Evolutionary conservation across 2,329 filamentous ascomycete genomes (phyloP), one percentile per base, ranked within the genome.

Genomic region (Aspergillus udagawae): DNA sequence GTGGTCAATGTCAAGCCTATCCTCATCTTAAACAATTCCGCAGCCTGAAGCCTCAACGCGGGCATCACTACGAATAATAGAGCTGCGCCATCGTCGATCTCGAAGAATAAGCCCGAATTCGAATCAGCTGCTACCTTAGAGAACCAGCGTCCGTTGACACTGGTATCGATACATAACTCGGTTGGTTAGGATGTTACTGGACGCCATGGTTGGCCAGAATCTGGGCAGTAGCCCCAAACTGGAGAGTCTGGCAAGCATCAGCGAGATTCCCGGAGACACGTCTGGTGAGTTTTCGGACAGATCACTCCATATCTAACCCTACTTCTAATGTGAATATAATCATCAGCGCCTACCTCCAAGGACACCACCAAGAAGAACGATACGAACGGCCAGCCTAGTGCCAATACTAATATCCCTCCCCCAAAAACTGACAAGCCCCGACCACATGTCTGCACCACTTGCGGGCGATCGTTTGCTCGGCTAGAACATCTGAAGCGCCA

Each of bases 391-490:
- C 65, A 63, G 53, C 56, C 63, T 28, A 65, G 66, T 53, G 56
- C 63, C 48, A 73, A 77, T 60, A 61, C 62, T 49, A 67, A 65
- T 45, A 65, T 71, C 63, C 90, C 90, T 65, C 89, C 90, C 44
- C 89, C 93, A 51, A 99, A 97, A 80, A 96, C 92, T 62, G 94
- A 99, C 77, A 99, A 97, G 80, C 94, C 94, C 56, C 86, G 93
- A 63, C 94, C 94, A 63, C 94, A 99, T 76, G 87, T 96, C 59
- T 99, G 94, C 79, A 86, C 82, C 44, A 97, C 92, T 50, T 99
- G 94, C 75, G 85, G 87, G 68, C 87, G 94, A 63, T 96, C 91
- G 32, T 99, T 99, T 74, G 94, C 94, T 57, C 87, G 94, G 60
- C 80, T 99, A 67, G 94, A 99, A 78, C 94, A 99, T 74, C 80